phyloP scores from a whole-genome alignment of 139 green algal genomes.

The Coelastrella sp. region DNA sequence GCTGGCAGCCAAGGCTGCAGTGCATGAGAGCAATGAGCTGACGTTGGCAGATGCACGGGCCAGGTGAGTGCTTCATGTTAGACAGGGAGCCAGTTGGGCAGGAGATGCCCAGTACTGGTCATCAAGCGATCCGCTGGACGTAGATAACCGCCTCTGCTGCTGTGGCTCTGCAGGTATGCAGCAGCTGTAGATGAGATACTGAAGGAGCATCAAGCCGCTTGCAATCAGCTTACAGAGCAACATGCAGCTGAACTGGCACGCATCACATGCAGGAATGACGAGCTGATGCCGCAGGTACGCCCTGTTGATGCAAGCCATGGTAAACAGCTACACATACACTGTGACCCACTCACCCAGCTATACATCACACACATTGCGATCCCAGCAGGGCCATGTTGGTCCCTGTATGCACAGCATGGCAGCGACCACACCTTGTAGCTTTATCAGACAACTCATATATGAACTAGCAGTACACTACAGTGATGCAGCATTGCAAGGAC shows the following conservation, averaged over 20 bases:
- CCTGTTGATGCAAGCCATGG: neutral
- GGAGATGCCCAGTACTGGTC: no score
- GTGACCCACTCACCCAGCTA: no score
- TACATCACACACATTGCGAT: no score
- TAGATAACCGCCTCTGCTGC: constrained; percentile 10
- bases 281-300: constrained; percentile 8
- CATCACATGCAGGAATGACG: neutral
- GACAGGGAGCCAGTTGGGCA: no score
- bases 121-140: neutral
- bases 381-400: no score
- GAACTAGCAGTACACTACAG: no score
- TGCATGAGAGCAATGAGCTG: constrained; percentile 30
- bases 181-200: constrained; percentile 20
- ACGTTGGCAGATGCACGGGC: constrained; percentile 3
- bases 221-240: constrained; percentile 28
- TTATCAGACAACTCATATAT: no score
- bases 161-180: constrained; percentile 17
- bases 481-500: neutral
- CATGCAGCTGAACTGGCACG: constrained; percentile 35
- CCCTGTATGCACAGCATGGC: no score
- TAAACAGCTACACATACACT: no score
- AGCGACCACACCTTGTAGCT: no score
- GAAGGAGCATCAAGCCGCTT: constrained; percentile 35
- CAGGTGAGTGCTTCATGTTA: neutral
- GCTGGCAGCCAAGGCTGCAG: constrained; percentile 9